phyloP scores from a whole-genome alignment of 331 rosid genomes.

The Cucumis variabilis region DNA sequence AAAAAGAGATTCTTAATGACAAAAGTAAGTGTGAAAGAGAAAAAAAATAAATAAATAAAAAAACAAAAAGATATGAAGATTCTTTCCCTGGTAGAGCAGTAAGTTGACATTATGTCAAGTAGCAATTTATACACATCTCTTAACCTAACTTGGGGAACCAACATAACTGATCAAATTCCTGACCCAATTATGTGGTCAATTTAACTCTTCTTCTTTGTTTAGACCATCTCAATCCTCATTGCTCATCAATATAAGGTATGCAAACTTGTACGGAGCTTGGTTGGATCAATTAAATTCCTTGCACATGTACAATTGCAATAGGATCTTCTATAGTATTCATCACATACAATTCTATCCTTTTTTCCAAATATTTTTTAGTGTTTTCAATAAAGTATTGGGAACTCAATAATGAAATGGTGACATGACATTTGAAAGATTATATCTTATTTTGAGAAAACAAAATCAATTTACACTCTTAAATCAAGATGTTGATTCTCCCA shows the following conservation, averaged over 20 bases:
- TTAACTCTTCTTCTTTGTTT: background rate
- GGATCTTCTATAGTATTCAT: background rate
- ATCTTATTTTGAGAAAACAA: background rate
- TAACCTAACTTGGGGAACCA: background rate
- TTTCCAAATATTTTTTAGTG: too few species aligned
- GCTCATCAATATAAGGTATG: conserved; percentile 1
- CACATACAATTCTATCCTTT: background rate
- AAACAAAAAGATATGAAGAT: background rate
- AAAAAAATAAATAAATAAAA: too few species aligned
- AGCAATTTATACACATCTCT: background rate
- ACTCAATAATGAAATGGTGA: too few species aligned
- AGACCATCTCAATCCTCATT: background rate
- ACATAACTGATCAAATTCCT: background rate
- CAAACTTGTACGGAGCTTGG: background rate
- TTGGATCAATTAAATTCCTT: background rate
- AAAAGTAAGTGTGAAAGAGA: background rate
- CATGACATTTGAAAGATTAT: background rate
- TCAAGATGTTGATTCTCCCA: too few species aligned
- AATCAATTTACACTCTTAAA: too few species aligned
- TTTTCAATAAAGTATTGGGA: background rate
- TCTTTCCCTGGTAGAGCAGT: conserved; percentile 17
- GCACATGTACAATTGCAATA: background rate
- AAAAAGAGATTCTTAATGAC: background rate
- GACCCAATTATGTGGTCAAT: background rate
- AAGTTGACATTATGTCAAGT: background rate